Base-by-base conservation (phyloP, 768 basidiomycete species). In the Lactifluus subvellereus region DNA sequence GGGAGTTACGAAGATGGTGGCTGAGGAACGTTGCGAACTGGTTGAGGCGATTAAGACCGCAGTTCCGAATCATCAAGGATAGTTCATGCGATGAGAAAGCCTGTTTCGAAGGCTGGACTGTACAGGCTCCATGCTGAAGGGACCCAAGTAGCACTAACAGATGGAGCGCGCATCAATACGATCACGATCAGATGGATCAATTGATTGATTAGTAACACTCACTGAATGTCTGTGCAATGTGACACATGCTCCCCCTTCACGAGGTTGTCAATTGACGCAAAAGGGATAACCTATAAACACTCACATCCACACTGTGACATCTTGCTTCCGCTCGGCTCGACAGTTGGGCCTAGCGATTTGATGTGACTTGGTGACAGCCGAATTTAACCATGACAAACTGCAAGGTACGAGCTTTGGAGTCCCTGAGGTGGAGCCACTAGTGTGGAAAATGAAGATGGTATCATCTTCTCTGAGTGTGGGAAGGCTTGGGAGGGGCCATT, bases 391-490 rank as follows among this genome's bases (percentile, higher is more conserved):
- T 33, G 75, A 79, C 67, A 82, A 84, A 68, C 75, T 87, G 74
- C 86, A 86, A 16, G 83, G 87, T 0, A 91, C 86, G 32, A 91
- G 83, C 70, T 89, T 91, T 0, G 89, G 89, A 69, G 83, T 87
- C 54, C 88, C 89, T n/a, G 88, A 90, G 7, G 89, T 91, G 43
- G 88, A 90, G 16, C 89, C 89, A 62, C 85, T 87, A 10, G 89
- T 90, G 72, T 89, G 89, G 78, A 89, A 91, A 57, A 89, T 76
- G 77, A 90, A 84, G 51, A 80, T 79, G 32, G 77, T 72, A 57
- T 86, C 84, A 59, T 76, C 65, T 57, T 60, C 71, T 58, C 68
- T 72, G 51, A 65, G 73, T 66, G 61, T 53, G 66, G 75, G 72
- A 43, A 84, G 73, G 20, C 74, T 73, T 33, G 83, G 82, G 7